Conservation (phyloP, 306 rosid genomes). For the Benincasa hispida region DNA sequence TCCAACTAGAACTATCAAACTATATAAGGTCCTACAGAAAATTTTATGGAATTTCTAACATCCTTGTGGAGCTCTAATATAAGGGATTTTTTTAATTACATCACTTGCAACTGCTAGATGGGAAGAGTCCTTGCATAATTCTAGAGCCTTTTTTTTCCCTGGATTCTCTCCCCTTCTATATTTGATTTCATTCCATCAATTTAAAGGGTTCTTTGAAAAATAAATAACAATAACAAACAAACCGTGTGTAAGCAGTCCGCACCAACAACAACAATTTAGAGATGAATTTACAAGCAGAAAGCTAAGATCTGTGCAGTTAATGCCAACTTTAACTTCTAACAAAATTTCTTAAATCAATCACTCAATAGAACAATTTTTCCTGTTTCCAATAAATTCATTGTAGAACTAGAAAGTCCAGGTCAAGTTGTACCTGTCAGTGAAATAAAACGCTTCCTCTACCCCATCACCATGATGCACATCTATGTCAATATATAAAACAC, state of each 20-base stretch:
- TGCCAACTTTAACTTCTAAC: neutral
- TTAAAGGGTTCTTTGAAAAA: neutral
- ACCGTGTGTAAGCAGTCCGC: neutral
- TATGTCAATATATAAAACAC: conserved; percentile 92
- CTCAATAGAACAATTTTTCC: neutral
- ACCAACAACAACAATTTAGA: neutral
- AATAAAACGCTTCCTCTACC: conserved; percentile 96
- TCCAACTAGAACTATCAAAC: neutral
- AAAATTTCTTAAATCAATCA: neutral
- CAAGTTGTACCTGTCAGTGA: conserved; percentile 75
- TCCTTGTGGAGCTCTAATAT: neutral
- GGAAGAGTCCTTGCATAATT: neutral
- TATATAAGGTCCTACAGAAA: neutral
- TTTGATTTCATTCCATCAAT: neutral
- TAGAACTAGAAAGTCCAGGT: neutral
- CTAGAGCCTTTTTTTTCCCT: neutral
- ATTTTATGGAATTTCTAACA: neutral
- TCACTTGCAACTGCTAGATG: neutral
- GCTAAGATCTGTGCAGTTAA: neutral
- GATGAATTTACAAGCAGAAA: neutral
- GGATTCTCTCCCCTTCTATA: neutral
- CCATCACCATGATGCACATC: conserved; percentile 99
- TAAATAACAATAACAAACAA: neutral
- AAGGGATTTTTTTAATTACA: neutral
- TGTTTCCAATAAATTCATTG: neutral